A percentile compares a stretch with the other conserved stretches of the same genome.
These are phyloP conservation scores for Fusarium sp. DNA, from an alignment of 2,329 filamentous ascomycete genomes.

Conservation along the genomic window DNA sequence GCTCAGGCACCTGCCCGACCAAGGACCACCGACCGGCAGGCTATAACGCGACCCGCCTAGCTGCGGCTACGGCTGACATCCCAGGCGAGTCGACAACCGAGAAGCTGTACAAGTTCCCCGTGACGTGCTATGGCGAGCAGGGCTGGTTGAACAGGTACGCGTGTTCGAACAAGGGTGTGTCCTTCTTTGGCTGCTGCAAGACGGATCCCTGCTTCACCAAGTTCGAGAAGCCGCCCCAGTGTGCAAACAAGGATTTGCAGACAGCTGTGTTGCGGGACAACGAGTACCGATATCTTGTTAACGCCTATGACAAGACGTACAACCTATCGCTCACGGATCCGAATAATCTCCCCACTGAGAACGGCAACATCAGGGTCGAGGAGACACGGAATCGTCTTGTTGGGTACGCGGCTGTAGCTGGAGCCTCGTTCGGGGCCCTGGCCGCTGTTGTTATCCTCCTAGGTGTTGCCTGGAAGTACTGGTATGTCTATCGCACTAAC, in stretches of 20 bases:
- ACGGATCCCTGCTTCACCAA: conserved; percentile 6
- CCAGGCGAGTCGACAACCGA: not conserved
- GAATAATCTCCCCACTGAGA: not conserved
- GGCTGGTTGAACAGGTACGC: conserved; percentile 4
- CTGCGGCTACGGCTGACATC: not conserved
- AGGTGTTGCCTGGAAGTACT: not conserved
- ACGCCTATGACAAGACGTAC: not conserved
- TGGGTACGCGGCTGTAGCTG: conserved; percentile 2
- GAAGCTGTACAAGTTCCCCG: conserved; percentile 6
- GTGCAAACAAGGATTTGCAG: not conserved
- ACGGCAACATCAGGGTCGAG: not conserved
- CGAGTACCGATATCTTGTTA: not conserved
- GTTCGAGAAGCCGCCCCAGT: conserved; percentile 1
- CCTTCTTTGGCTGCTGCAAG: conserved; percentile 6
- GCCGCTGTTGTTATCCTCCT: not conserved
- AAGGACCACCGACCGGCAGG: conserved; percentile 1
- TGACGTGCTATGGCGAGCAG: not conserved
- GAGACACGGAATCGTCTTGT: not conserved
- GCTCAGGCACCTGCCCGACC: conserved; percentile 17
- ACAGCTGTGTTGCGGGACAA: not conserved
- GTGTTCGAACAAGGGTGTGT: not conserved
- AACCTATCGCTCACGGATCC: not conserved
- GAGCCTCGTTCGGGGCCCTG: not conserved
- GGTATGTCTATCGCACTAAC: not conserved
- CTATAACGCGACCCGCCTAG: not conserved